Base-by-base conservation (phyloP, 306 rosid species). In the Prunus dulcis region DNA sequence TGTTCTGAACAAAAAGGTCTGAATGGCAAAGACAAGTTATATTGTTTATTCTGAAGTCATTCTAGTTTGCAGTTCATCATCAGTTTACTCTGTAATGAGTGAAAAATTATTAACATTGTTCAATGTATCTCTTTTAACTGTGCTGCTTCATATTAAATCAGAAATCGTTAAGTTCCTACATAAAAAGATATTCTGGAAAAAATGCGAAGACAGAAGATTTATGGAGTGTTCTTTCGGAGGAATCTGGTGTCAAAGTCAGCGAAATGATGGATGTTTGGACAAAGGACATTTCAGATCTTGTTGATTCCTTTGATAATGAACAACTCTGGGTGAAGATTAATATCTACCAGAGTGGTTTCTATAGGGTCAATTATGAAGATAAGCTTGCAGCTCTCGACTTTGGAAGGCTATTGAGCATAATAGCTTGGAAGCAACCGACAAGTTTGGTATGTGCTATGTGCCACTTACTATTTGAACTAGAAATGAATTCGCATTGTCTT, bases 191-290 rank as follows among this genome's bases (percentile, higher is more conserved):
- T 77, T 86, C 84, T 73, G 82, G 84, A 69, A 83, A 81, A 65
- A 90, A 88, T 86, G 86, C 96, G 4, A 83, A 73, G 67, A 90
- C 91, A 0, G 87, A 88, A 80, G 92, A 90, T 84, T 78, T 84
- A 73, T 90, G 89, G 92, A 75, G 80, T 27, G 86, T 83, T 68
- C 80, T 86, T 72, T 84, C 89, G 0, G 87, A 84, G 73, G 87
- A 84, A 88, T 90, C 92, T 34, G 88, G 87, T 38, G 69, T 76
- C 46, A 88, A 77, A 27, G 81, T 88, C 56, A 76, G 84, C 74
- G 57, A 74, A 66, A 81, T 86, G 86, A 88, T 90, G 92, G 76
- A 81, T 77, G 76, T 27, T 45, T 90, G 96, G 92, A 90, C 89
- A 78, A 90, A 84, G 82, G 90, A 90, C 82, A 23, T 84, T 56